phyloP scores from a whole-genome alignment of 169 alveolate species.

The Plasmodium yoelii region DNA sequence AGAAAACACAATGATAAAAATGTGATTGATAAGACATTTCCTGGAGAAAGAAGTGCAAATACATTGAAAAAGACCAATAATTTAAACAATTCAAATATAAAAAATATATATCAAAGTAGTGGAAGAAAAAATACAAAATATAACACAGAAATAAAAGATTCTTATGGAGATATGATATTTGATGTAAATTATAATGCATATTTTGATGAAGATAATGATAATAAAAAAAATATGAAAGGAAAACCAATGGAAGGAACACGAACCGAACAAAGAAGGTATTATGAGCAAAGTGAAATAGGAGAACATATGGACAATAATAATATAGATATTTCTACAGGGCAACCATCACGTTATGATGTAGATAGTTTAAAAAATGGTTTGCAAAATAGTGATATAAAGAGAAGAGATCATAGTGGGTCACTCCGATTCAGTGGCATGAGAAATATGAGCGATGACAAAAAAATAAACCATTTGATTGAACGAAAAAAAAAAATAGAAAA shows the following conservation, averaged over 20 bases:
- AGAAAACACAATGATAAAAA: neutral
- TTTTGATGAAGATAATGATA: neutral
- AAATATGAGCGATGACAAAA: too few species aligned
- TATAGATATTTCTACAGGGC: neutral
- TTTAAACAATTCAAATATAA: constrained; percentile 13
- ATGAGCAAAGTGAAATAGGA: neutral
- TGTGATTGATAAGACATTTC: neutral
- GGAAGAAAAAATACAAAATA: neutral
- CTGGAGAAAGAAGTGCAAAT: neutral
- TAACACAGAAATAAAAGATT: constrained; percentile 13
- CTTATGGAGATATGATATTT: constrained; percentile 35
- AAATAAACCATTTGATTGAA: too few species aligned
- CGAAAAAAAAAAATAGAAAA: neutral
- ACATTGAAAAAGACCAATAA: neutral
- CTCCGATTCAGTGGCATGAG: too few species aligned
- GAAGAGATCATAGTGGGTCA: neutral
- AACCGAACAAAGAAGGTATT: neutral
- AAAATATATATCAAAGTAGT: constrained; percentile 10
- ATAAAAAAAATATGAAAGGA: neutral
- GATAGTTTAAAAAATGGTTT: too few species aligned
- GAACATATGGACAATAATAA: neutral
- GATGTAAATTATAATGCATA: constrained; percentile 8
- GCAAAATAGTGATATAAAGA: neutral
- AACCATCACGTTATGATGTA: neutral
- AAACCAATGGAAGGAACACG: neutral